A percentile compares a stretch with the other conserved stretches of the same genome.
Conservation (phyloP, 352 stramenopile genomes). For the Saprolegnia diclina region DNA sequence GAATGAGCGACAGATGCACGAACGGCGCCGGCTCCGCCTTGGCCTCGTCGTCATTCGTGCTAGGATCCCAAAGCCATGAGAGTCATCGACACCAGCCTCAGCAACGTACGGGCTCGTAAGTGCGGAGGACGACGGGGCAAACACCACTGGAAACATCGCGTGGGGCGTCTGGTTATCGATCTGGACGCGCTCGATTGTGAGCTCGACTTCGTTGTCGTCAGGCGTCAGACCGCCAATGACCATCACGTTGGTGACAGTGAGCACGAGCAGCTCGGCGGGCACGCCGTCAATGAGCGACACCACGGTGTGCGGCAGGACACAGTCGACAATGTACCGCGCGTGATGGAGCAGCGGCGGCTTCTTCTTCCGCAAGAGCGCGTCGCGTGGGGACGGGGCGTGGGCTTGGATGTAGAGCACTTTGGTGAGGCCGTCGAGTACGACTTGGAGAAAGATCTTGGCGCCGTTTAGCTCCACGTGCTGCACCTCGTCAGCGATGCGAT, state of each 20-base stretch:
- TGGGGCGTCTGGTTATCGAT: slow-evolving; percentile 74
- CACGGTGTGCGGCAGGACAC: slow-evolving; percentile 57
- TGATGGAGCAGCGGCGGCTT: slow-evolving; percentile 4
- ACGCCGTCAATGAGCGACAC: slow-evolving; percentile 69
- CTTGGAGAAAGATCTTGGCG: slow-evolving; percentile 55
- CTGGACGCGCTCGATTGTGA: slow-evolving; percentile 78
- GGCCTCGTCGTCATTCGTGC: background rate
- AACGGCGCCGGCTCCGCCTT: slow-evolving; percentile 34
- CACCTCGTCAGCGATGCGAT: slow-evolving; percentile 55
- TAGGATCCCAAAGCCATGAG: no score
- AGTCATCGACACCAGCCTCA: no score
- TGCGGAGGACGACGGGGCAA: slow-evolving; percentile 36
- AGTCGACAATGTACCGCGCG: slow-evolving; percentile 42
- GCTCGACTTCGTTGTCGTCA: slow-evolving; percentile 73
- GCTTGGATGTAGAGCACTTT: slow-evolving; percentile 63
- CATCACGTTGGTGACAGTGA: slow-evolving; percentile 61
- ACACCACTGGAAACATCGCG: slow-evolving; percentile 75
- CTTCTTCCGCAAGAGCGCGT: slow-evolving; percentile 51
- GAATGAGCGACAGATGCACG: slow-evolving; percentile 71
- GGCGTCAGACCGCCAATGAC: slow-evolving; percentile 58
- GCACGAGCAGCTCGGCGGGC: slow-evolving; percentile 66
- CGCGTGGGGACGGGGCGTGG: slow-evolving; percentile 52
- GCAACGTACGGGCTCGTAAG: background rate
- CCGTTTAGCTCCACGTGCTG: slow-evolving; percentile 50
- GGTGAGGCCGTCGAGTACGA: slow-evolving; percentile 75